Evolutionary conservation across 169 alveolate species (phyloP).

Genomic region (Babesia bigemina): DNA sequence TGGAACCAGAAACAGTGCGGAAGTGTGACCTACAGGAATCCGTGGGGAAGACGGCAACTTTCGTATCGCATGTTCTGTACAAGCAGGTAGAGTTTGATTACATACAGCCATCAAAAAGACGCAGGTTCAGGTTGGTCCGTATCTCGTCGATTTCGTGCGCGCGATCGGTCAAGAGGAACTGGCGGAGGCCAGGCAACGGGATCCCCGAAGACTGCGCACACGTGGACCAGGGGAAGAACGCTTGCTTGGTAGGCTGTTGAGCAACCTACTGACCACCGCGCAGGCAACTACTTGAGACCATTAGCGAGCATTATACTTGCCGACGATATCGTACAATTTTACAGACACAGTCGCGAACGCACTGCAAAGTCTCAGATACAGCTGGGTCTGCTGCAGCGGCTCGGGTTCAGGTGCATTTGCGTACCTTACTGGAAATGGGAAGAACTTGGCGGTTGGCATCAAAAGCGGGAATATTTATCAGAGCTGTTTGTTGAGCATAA

Average conservation of each 20-base stretch:
- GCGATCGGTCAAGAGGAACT: conserved; percentile 12
- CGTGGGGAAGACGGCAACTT: conserved; percentile 36
- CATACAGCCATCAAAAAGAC: background rate
- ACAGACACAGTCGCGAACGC: conserved; percentile 15
- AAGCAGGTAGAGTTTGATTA: conserved; percentile 17
- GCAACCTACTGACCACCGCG: background rate
- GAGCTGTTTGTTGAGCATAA: background rate
- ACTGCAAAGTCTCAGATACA: conserved; percentile 18
- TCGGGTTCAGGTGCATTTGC: conserved; percentile 8
- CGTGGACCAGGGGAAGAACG: conserved; percentile 16
- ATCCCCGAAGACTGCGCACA: conserved; percentile 2
- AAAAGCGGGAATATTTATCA: conserved; percentile 5
- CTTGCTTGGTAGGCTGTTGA: conserved; percentile 4
- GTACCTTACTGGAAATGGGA: conserved; percentile 40
- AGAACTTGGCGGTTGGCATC: conserved; percentile 8
- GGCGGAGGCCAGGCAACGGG: conserved; percentile 4
- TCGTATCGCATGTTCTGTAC: conserved; percentile 27
- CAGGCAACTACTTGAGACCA: conserved; percentile 2
- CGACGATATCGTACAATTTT: conserved; percentile 2
- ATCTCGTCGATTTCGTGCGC: conserved; percentile 30
- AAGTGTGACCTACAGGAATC: conserved; percentile 23
- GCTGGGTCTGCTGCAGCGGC: conserved; percentile 4
- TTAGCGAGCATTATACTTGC: conserved; percentile 6
- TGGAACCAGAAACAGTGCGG: background rate
- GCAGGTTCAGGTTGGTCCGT: conserved; percentile 57